Conservation (phyloP, 164 flowering plant species). For the Piper longum region DNA sequence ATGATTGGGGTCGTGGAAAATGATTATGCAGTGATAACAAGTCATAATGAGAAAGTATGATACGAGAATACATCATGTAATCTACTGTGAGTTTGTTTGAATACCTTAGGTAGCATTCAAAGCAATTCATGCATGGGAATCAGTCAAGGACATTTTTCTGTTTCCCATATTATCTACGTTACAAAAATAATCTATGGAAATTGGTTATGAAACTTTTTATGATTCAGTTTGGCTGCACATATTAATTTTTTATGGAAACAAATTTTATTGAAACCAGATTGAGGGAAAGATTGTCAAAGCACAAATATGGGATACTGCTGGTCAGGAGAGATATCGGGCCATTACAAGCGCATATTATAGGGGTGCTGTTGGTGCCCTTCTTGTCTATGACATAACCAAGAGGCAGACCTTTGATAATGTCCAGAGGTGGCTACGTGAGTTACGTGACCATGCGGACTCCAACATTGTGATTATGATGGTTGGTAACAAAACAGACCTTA, state of each 20-base stretch:
- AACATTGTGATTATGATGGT: constrained; percentile 86
- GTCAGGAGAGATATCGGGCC: constrained; percentile 85
- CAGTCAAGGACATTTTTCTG: too few relatives aligned
- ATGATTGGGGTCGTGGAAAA: too few relatives aligned
- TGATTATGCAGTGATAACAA: too few relatives aligned
- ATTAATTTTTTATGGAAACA: neutral
- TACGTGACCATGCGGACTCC: constrained; percentile 78
- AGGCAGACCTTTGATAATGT: constrained; percentile 70
- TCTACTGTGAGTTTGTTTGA: too few relatives aligned
- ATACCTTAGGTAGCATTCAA: too few relatives aligned
- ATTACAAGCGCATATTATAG: constrained; percentile 88
- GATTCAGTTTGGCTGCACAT: neutral
- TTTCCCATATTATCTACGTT: too few relatives aligned
- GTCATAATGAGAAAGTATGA: too few relatives aligned
- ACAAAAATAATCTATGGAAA: too few relatives aligned
- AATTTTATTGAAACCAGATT: constrained; percentile 25
- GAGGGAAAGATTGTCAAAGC: constrained; percentile 88
- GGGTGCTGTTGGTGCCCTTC: constrained; percentile 83
- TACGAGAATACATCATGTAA: too few relatives aligned
- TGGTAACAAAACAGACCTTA: constrained; percentile 69
- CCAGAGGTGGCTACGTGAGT: constrained; percentile 71
- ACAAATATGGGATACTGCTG: constrained; percentile 93
- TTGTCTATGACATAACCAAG: constrained; percentile 80
- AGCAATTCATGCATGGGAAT: too few relatives aligned
- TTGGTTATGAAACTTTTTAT: neutral